A percentile compares a stretch with the other conserved stretches of the same genome.
Conservation (phyloP, 2,329 filamentous ascomycete genomes). For the Xylaria sp. region DNA sequence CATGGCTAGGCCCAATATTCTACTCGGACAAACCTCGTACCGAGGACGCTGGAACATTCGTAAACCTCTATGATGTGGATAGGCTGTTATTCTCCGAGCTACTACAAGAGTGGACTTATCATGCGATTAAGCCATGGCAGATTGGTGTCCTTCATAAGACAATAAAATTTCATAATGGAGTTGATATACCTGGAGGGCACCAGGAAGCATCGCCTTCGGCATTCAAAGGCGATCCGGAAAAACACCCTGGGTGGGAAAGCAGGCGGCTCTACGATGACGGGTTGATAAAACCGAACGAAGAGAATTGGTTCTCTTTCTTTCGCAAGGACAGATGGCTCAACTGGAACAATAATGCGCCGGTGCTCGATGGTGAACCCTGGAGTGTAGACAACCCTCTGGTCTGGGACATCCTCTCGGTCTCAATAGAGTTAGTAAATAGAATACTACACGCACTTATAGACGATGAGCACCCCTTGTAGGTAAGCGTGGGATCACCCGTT, state of each 20-base stretch:
- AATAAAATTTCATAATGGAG: neutral
- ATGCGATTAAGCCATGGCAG: constrained; percentile 3
- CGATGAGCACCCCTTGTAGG: constrained; percentile 18
- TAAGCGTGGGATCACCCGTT: neutral
- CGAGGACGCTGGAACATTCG: neutral
- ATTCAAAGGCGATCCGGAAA: neutral
- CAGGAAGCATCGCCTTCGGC: neutral
- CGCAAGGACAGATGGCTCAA: constrained; percentile 22
- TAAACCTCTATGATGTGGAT: neutral
- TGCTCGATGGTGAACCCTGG: constrained; percentile 9
- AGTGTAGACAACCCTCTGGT: constrained; percentile 22
- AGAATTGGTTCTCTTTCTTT: constrained; percentile 17
- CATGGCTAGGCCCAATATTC: constrained; percentile 4
- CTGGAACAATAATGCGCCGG: neutral
- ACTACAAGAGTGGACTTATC: neutral
- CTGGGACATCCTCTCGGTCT: neutral
- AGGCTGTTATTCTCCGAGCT: neutral
- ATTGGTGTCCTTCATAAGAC: neutral
- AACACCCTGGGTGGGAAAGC: neutral
- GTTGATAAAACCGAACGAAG: constrained; percentile 8
- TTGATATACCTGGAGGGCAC: constrained; percentile 16
- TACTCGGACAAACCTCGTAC: constrained; percentile 10
- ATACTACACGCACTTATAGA: constrained; percentile 12
- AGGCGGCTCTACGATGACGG: neutral
- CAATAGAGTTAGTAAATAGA: constrained; percentile 17